phyloP scores from a whole-genome alignment of 768 basidiomycete genomes.

The Rhizopogon rudus region DNA sequence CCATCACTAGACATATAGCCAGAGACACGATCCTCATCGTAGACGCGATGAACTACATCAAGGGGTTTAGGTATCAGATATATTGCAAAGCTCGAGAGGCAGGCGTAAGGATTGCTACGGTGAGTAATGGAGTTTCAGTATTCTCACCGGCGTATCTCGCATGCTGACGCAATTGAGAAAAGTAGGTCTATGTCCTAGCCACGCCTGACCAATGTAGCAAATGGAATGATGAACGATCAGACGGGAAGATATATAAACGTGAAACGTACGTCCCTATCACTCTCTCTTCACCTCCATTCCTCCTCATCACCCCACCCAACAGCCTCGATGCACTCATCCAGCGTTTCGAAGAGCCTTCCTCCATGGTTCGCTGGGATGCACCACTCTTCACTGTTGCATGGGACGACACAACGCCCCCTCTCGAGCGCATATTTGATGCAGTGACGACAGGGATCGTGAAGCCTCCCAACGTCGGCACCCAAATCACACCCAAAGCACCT shows the following conservation, averaged over 20 bases:
- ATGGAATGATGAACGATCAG: slow-evolving; percentile 61
- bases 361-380: slow-evolving; percentile 99
- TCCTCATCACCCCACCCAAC: background rate
- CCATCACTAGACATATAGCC: slow-evolving; percentile 70
- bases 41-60: slow-evolving; percentile 95
- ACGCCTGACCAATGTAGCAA: slow-evolving; percentile 69
- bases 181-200: slow-evolving; percentile 67
- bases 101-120: slow-evolving; percentile 82
- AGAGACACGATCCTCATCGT: slow-evolving; percentile 78
- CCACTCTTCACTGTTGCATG: slow-evolving; percentile 85
- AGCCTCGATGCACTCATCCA: slow-evolving; percentile 58
- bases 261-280: slow-evolving; percentile 54
- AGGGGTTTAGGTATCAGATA: slow-evolving; percentile 97
- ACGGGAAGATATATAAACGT: slow-evolving; percentile 48
- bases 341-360: slow-evolving; percentile 94
- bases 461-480: slow-evolving; percentile 83
- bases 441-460: slow-evolving; percentile 77
- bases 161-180: slow-evolving; percentile 7
- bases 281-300: background rate
- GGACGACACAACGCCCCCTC: slow-evolving; percentile 62
- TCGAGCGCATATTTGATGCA: slow-evolving; percentile 73
- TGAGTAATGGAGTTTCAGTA: slow-evolving; percentile 33
- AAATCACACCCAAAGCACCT: slow-evolving; percentile 74
- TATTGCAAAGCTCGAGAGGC: slow-evolving; percentile 93
- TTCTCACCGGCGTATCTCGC: slow-evolving; percentile 3